phyloP scores from a whole-genome alignment of 371 early-diverging fungal species.

The Dentiscutata heterogama region DNA sequence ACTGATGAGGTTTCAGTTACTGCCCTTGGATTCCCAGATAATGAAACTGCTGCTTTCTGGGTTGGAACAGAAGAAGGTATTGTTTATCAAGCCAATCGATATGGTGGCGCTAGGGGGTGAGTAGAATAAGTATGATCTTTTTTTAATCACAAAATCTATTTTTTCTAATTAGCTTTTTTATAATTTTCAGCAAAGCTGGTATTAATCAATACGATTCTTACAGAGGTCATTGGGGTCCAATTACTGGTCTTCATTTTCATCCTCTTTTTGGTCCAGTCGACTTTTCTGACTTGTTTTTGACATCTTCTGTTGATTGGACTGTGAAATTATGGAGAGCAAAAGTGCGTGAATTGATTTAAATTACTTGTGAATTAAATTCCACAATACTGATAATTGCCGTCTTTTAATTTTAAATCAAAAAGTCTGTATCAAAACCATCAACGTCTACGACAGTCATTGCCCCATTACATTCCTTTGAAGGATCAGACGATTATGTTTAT shows the following conservation, averaged over 20 bases:
- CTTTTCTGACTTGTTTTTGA: slow-evolving; percentile 91
- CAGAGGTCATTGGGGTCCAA: slow-evolving; percentile 87
- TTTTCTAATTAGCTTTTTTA: no score
- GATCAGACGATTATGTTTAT: slow-evolving; percentile 94
- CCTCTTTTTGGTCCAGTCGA: slow-evolving; percentile 82
- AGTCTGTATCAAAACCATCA: slow-evolving; percentile 73
- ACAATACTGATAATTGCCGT: no score
- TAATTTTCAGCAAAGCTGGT: slow-evolving; percentile 84
- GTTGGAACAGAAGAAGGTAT: slow-evolving; percentile 97
- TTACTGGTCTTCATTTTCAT: slow-evolving; percentile 95
- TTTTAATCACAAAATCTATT: no score
- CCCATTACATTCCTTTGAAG: slow-evolving; percentile 91
- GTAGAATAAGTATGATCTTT: no score
- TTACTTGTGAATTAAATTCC: no score
- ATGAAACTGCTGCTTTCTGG: slow-evolving; percentile 93
- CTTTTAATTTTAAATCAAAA: no score
- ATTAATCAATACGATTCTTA: slow-evolving; percentile 88
- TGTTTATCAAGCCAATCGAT: slow-evolving; percentile 30
- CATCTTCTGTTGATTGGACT: slow-evolving; percentile 95
- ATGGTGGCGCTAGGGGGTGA: no score
- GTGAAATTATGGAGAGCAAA: slow-evolving; percentile 94
- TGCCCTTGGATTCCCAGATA: slow-evolving; percentile 88
- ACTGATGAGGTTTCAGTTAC: slow-evolving; percentile 96
- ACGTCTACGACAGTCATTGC: slow-evolving; percentile 62
- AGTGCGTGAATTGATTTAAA: slow-evolving; percentile 53